Evolutionary conservation across 2,329 filamentous ascomycete species (phyloP).

Genomic region (Clonostachys sp.): DNA sequence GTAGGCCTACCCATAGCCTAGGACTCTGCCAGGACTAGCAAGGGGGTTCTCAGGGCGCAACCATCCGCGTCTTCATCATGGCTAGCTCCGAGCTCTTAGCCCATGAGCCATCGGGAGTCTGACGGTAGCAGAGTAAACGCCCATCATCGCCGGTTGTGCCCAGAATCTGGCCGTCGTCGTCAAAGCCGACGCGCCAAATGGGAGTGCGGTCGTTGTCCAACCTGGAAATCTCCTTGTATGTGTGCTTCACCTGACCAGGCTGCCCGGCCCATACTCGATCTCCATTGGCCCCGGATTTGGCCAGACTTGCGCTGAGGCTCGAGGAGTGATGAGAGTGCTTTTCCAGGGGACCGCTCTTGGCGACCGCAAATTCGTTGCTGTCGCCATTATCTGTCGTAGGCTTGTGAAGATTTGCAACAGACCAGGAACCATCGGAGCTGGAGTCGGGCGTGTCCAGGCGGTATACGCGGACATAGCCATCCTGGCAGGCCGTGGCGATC

Average conservation of each 20-base stretch:
- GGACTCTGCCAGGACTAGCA: no score
- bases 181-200: conserved; percentile 73
- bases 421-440: conserved; percentile 44
- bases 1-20: no score
- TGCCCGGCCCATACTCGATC: conserved; percentile 51
- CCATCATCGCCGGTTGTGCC: conserved; percentile 76
- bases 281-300: conserved; percentile 37
- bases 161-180: conserved; percentile 65
- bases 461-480: conserved; percentile 87
- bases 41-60: conserved; percentile 25
- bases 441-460: conserved; percentile 61
- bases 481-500: conserved; percentile 87
- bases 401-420: conserved; percentile 36
- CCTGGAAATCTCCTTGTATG: conserved; percentile 57
- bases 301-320: conserved; percentile 46
- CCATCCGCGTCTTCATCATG: conserved; percentile 52
- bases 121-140: conserved; percentile 56
- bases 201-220: conserved; percentile 65
- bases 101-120: conserved; percentile 53
- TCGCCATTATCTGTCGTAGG: conserved; percentile 15
- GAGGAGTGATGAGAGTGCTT: conserved; percentile 33
- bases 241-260: conserved; percentile 63
- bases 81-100: conserved; percentile 55
- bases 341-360: conserved; percentile 7
- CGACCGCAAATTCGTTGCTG: conserved; percentile 4